These are phyloP conservation scores for Botrytis deweyae DNA, from an alignment of 2,329 filamentous ascomycete species.

Conservation along the genomic window DNA sequence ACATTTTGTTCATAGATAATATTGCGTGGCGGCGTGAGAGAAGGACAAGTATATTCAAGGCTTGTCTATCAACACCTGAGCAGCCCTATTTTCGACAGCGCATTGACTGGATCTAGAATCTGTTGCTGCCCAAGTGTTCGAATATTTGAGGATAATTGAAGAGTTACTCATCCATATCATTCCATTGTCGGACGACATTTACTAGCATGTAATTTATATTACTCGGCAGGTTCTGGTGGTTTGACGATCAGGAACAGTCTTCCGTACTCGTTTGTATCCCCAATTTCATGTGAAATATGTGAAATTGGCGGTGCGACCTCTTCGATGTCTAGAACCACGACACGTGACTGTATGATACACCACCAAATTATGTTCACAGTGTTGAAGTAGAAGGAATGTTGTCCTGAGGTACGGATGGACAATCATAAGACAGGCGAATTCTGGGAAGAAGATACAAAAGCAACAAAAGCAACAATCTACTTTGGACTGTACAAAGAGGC, in stretches of 20 bases:
- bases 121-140: constrained; percentile 36
- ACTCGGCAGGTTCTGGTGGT: constrained; percentile 12
- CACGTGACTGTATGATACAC: background rate
- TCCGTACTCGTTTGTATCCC: constrained; percentile 6
- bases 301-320: background rate
- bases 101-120: constrained; percentile 27
- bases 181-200: constrained; percentile 18
- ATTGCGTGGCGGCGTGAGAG: constrained; percentile 37
- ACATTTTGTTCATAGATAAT: constrained; percentile 18
- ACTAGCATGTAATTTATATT: constrained; percentile 7
- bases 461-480: background rate
- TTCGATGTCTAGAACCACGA: background rate
- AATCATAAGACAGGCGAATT: background rate
- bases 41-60: constrained; percentile 33
- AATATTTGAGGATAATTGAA: constrained; percentile 13
- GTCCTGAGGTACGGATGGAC: background rate
- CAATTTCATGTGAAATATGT: background rate
- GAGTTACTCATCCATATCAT: background rate
- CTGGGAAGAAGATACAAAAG: background rate
- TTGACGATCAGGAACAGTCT: constrained; percentile 22
- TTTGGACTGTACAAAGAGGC: background rate
- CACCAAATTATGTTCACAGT: background rate
- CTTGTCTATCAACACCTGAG: constrained; percentile 21
- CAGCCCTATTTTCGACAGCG: constrained; percentile 35
- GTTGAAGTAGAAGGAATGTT: background rate